These are phyloP conservation scores for Talaromyces sp. DNA, from an alignment of 2,329 filamentous ascomycete genomes.

Conservation along the genomic window DNA sequence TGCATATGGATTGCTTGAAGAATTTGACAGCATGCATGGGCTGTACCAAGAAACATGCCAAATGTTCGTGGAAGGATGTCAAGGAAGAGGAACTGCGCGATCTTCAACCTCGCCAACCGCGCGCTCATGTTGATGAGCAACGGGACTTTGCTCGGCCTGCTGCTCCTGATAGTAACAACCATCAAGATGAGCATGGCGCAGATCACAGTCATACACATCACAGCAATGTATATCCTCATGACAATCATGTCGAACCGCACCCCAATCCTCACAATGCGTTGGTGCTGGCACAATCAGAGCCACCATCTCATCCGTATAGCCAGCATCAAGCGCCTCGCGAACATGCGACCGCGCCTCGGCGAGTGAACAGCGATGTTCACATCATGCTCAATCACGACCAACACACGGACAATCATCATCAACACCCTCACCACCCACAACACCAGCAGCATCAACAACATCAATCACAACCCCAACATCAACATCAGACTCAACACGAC, in stretches of 20 bases:
- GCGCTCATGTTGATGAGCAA: conserved; percentile 12
- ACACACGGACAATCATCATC: conserved; percentile 21
- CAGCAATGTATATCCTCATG: background rate
- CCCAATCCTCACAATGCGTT: conserved; percentile 2
- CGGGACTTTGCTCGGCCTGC: conserved; percentile 11
- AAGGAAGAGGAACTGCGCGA: conserved; percentile 64
- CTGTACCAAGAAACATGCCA: conserved; percentile 87
- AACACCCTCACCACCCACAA: conserved; percentile 24
- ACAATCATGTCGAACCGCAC: background rate
- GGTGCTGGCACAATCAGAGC: conserved; percentile 6
- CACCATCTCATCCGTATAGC: conserved; percentile 14
- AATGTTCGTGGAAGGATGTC: conserved; percentile 82
- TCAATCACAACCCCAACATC: background rate
- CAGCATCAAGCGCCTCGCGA: conserved; percentile 27
- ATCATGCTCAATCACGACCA: conserved; percentile 20
- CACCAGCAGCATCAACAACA: conserved; percentile 1
- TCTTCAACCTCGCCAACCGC: conserved; percentile 24
- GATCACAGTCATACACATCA: conserved; percentile 7
- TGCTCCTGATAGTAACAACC: conserved; percentile 5
- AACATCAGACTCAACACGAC: background rate
- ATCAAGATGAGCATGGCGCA: conserved; percentile 8
- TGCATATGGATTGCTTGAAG: conserved; percentile 80
- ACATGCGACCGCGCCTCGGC: conserved; percentile 31
- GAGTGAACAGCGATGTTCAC: conserved; percentile 41
- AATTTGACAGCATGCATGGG: conserved; percentile 82